Percentiles rank a stretch among this genome's conserved stretches.
Conservation (phyloP, 1,284 basidiomycete species). For the Sparassis latifolia region DNA sequence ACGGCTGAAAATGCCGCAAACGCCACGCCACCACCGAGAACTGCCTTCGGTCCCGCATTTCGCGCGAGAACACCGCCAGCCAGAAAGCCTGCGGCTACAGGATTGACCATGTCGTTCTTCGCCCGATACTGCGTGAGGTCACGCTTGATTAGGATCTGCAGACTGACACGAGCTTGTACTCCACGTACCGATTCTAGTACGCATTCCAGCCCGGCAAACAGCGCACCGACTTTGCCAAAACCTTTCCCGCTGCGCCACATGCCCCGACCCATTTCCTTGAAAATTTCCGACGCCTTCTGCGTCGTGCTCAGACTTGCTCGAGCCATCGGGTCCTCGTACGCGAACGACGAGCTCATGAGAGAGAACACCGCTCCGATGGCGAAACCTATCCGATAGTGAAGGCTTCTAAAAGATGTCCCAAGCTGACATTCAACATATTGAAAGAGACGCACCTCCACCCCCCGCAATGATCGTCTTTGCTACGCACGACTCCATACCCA, state of each 20-base stretch:
- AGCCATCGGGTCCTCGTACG: constrained; percentile 90
- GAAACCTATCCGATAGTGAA: constrained; percentile 54
- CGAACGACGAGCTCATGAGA: constrained; percentile 92
- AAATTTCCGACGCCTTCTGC: constrained; percentile 81
- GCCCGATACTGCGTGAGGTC: constrained; percentile 71
- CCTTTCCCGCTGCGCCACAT: constrained; percentile 92
- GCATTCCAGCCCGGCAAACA: constrained; percentile 94
- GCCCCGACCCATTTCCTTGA: constrained; percentile 91
- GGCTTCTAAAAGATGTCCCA: constrained; percentile 19
- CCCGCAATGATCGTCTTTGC: constrained; percentile 80
- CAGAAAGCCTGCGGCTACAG: constrained; percentile 65
- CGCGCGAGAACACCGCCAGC: constrained; percentile 81
- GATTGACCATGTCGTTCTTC: constrained; percentile 91
- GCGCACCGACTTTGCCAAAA: constrained; percentile 91
- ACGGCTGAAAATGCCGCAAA: constrained; percentile 89
- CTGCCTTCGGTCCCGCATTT: constrained; percentile 79
- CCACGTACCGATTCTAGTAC: constrained; percentile 90
- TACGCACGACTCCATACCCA: constrained; percentile 80
- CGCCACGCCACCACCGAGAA: constrained; percentile 75
- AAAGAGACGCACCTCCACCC: constrained; percentile 56
- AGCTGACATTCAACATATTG: not conserved
- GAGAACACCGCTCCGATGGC: constrained; percentile 94
- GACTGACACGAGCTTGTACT: not conserved
- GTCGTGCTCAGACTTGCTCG: constrained; percentile 58
- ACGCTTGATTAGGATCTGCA: constrained; percentile 2